Base-by-base conservation (phyloP, 495 filamentous ascomycete species). In the Ramalina intermedia region DNA sequence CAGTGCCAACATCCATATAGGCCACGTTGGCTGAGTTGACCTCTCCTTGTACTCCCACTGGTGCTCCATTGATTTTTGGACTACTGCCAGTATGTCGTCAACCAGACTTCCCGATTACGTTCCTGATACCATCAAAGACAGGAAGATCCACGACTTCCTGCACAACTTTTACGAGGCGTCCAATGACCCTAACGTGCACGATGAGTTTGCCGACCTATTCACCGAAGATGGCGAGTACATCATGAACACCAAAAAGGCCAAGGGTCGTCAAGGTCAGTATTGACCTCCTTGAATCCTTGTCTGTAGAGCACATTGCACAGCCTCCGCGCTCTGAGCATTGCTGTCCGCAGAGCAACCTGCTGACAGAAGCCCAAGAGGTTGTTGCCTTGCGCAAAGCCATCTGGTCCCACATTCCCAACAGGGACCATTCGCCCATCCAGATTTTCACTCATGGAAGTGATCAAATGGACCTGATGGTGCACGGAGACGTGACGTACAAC, bases 381-480 rank as follows among this genome's bases (percentile, higher is more conserved):
- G 6, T 20, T 9, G 33, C 20, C 24, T 26, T 53, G 8, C 51
- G 50, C 38, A 41, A 49, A 43, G 50, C 37, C 12, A 48, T 53
- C 21, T 53, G 44, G 45, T 48, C 50, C 3, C 50, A 53, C 35
- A 36, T 53, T 44, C 50, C 50, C 16, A 40, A 35, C 2, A 36
- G 50, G 18, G 50, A 53, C 26, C 50, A 53, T 37, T 29, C 23
- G 37, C 50, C 50, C 23, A 33, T 48, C 29, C 45, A 53, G 16
- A 44, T 53, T 29, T 53, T 36, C 41, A 53, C 46, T 2, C 51
- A 53, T 36, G 50, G 50, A 13, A 23, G 27, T 26, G 50, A 53
- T 36, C 50, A 53, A 36, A 27, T 43, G 36, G 40, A 53, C 24
- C 17, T 53, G 13, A 43, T 53, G 44, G 38, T 41, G 14, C 37